A percentile compares a stretch with the other conserved stretches of the same genome.
Evolutionary conservation across 768 basidiomycete species (phyloP).

Genomic region (Collybiopsis luxurians): DNA sequence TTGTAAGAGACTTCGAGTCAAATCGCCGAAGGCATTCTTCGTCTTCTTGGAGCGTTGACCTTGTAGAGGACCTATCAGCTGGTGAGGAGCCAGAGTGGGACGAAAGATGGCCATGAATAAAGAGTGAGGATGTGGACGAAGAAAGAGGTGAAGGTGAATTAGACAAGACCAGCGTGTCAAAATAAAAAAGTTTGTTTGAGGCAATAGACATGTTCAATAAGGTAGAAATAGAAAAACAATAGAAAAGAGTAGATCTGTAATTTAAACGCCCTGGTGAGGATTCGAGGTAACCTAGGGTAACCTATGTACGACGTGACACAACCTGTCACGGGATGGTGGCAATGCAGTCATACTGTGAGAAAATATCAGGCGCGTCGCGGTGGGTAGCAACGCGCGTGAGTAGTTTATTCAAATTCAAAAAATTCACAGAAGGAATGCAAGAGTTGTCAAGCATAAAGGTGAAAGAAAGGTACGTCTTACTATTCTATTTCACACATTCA

Average conservation of each 20-base stretch:
- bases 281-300: too few species aligned
- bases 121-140: neutral
- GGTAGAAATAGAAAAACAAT: neutral
- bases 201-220: conserved; percentile 2
- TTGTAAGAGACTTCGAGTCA: too few species aligned
- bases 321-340: too few species aligned
- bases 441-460: too few species aligned
- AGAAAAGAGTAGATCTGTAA: neutral
- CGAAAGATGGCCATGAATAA: neutral
- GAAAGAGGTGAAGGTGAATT: neutral
- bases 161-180: conserved; percentile 6
- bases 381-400: too few species aligned
- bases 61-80: neutral
- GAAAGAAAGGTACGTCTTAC: too few species aligned
- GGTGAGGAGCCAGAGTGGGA: neutral
- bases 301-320: too few species aligned
- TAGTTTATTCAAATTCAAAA: too few species aligned
- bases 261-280: neutral
- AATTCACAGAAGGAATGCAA: too few species aligned
- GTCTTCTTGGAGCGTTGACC: neutral
- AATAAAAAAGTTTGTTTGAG: neutral
- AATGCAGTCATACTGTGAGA: too few species aligned
- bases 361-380: too few species aligned
- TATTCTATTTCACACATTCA: too few species aligned
- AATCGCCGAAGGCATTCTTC: neutral